Evolutionary conservation across 257 asterid species (phyloP), one percentile per base, ranked within the genome.

Genomic region (Scutellaria minor): DNA sequence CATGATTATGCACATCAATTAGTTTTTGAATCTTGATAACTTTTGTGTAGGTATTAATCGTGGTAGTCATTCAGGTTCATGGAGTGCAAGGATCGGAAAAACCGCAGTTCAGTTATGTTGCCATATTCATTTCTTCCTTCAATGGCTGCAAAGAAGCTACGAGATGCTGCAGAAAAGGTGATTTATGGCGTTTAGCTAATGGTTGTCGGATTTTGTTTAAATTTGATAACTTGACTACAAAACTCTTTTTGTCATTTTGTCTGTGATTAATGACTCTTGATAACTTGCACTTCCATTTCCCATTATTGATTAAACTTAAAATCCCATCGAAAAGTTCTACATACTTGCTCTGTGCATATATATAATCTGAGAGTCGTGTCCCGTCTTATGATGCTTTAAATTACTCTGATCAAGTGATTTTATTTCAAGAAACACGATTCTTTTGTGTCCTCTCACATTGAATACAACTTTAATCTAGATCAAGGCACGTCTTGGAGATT

Each of bases 71-170:
- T 89, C 96, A 94, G 98, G 99, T 95, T 95, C 86, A 83, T 79
- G 87, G 98, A 95, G 81, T 92, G 99, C 94, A 95, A 88, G 87
- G 95, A 94, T 82, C 87, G 97, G 63, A 88, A 85, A 69, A 87
- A 91, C 74, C 96, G 59, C 64, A 86, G 89, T 72, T 79, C 96
- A 70, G 69, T 91, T 74, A 64, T 83, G 80, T 80, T 89, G 83
- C 93, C 98, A 13, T 84, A 83, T 84, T 91, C 95, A 7, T 91
- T 94, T 85, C 96, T 94, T 81, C 97, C 97, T 73, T 86, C 93
- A 78, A 86, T 86, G 96, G 97, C 96, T 72, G 80, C 95, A 8
- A 80, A 80, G 75, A 92, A 91, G 81, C 88, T 91, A 64, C 80
- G 86, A 65, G 86, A 83, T 77, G 96, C 91, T 46, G 96, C 97